A percentile compares a stretch with the other conserved stretches of the same genome.
These are phyloP conservation scores for Colletotrichum endophyticum DNA, from an alignment of 2,329 filamentous ascomycete species.

Conservation along the genomic window DNA sequence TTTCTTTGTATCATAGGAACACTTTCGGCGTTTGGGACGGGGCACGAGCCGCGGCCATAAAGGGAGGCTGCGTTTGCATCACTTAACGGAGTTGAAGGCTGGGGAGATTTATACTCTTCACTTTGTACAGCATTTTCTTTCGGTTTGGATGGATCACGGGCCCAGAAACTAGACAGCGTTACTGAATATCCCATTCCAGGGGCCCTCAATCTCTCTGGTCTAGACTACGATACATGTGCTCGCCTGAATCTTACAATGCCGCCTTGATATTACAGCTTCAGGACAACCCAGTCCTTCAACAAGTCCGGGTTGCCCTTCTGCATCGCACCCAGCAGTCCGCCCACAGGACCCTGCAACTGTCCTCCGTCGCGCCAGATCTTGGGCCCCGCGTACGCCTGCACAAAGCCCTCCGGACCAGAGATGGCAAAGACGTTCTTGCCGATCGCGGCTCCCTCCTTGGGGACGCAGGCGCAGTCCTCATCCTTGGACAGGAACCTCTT, in stretches of 20 bases:
- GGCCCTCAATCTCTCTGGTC: not conserved
- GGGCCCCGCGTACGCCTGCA: conserved; percentile 78
- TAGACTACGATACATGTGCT: not conserved
- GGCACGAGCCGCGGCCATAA: not conserved
- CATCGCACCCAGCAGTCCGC: conserved; percentile 70
- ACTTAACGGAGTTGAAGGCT: conserved; percentile 7
- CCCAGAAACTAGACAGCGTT: conserved; percentile 23
- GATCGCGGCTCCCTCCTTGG: conserved; percentile 25
- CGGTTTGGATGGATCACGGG: not conserved
- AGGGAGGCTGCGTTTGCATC: conserved; percentile 11
- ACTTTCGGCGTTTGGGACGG: not conserved
- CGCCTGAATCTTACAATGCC: not conserved
- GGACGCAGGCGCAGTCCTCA: conserved; percentile 28
- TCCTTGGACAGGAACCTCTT: not conserved
- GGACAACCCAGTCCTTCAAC: conserved; percentile 52
- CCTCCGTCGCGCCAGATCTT: conserved; percentile 77
- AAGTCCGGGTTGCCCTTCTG: conserved; percentile 46
- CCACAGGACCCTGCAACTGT: conserved; percentile 77
- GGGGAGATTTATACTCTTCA: not conserved
- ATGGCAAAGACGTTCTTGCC: conserved; percentile 77
- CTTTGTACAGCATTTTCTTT: conserved; percentile 12
- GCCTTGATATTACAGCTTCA: conserved; percentile 50
- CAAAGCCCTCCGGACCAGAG: conserved; percentile 90
- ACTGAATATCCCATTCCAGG: not conserved
- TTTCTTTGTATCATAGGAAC: not conserved